These are phyloP conservation scores for Globisporangium middletonii DNA, from an alignment of 352 stramenopile species.

Conservation along the genomic window DNA sequence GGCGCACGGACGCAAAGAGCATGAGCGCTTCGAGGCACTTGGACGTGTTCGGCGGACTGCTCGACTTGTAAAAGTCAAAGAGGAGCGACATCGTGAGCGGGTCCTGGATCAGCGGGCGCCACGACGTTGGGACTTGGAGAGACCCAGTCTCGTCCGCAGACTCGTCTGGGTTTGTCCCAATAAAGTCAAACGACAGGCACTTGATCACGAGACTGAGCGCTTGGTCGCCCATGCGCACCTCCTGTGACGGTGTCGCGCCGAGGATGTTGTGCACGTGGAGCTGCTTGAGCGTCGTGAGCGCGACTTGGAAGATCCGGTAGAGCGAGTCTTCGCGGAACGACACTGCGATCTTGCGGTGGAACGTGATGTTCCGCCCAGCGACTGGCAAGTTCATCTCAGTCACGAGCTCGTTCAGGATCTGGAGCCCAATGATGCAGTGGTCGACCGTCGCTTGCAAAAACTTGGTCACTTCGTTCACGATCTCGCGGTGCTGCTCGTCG, in stretches of 20 bases:
- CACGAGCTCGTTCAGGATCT: constrained; percentile 97
- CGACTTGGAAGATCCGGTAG: constrained; percentile 95
- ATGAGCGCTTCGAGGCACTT: constrained; percentile 97
- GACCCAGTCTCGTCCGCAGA: constrained; percentile 96
- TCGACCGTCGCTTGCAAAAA: constrained; percentile 96
- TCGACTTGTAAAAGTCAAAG: constrained; percentile 96
- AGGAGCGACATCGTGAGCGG: constrained; percentile 92
- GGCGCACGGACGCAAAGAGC: constrained; percentile 92
- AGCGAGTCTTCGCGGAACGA: constrained; percentile 96
- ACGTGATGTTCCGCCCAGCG: constrained; percentile 91
- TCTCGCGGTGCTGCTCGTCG: constrained; percentile 93
- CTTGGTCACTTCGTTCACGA: constrained; percentile 97
- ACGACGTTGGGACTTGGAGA: constrained; percentile 96
- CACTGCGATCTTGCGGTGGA: constrained; percentile 97
- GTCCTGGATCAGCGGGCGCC: constrained; percentile 92
- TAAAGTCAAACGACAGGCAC: constrained; percentile 99
- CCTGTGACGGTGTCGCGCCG: constrained; percentile 76
- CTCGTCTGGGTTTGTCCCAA: constrained; percentile 98
- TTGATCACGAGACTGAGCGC: constrained; percentile 90
- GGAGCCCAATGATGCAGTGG: constrained; percentile 97
- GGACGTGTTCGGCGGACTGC: constrained; percentile 87
- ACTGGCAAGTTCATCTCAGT: constrained; percentile 97
- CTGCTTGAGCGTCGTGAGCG: constrained; percentile 94
- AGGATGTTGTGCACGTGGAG: constrained; percentile 89
- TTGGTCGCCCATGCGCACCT: constrained; percentile 92